Conservation (phyloP, 2,329 filamentous ascomycete genomes). For the Xylariomycetidae sp. region DNA sequence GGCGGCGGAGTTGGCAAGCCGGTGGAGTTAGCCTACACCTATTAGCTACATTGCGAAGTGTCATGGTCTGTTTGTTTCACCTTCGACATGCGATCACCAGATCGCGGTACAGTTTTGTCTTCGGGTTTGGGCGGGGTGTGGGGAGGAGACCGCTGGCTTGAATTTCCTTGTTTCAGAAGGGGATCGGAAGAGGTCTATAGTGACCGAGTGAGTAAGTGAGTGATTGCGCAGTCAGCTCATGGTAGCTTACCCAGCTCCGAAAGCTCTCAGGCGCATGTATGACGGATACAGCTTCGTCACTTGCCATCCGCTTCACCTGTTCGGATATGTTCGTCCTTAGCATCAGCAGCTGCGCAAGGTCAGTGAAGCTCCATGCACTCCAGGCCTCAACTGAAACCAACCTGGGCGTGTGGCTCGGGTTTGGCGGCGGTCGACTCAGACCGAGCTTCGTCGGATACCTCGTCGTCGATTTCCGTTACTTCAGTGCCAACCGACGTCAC, state of each 20-base stretch:
- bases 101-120: slow-evolving; percentile 30
- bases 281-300: slow-evolving; percentile 80
- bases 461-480: slow-evolving; percentile 80
- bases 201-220: slow-evolving; percentile 15
- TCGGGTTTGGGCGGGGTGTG: slow-evolving; percentile 30
- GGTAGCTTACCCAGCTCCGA: slow-evolving; percentile 63
- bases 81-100: slow-evolving; percentile 31
- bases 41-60: too few species aligned
- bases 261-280: slow-evolving; percentile 88
- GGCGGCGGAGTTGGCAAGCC: slow-evolving; percentile 60
- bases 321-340: slow-evolving; percentile 55
- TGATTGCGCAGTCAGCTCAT: slow-evolving; percentile 1
- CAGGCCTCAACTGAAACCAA: slow-evolving; percentile 18
- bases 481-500: slow-evolving; percentile 83
- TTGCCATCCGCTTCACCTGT: slow-evolving; percentile 52
- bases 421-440: slow-evolving; percentile 30
- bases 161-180: slow-evolving; percentile 28
- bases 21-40: slow-evolving; percentile 28
- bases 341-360: slow-evolving; percentile 44
- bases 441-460: slow-evolving; percentile 58
- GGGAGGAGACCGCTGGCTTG: slow-evolving; percentile 32
- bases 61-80: too few species aligned
- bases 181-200: slow-evolving; percentile 39
- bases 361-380: slow-evolving; percentile 17
- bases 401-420: slow-evolving; percentile 33